Conservation (phyloP, 176 grass and related monocot genomes). For the Cocos nucifera region DNA sequence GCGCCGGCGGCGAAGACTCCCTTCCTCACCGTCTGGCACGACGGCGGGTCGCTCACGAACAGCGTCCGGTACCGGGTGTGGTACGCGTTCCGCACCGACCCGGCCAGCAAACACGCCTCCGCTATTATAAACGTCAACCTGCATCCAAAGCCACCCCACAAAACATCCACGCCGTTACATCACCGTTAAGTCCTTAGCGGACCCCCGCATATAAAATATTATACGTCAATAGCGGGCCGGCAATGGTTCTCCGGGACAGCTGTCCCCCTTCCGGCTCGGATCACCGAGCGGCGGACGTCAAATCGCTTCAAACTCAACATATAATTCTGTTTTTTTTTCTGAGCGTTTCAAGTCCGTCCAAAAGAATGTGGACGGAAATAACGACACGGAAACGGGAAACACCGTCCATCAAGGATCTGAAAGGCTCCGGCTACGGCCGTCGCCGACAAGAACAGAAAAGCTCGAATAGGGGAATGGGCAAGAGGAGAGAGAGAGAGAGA, state of each 20-base stretch:
- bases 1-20: constrained; percentile 78
- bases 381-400: too few relatives aligned
- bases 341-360: too few relatives aligned
- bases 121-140: constrained; percentile 82
- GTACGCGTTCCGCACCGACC: constrained; percentile 73
- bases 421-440: constrained; percentile 3
- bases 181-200: too few relatives aligned
- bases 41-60: constrained; percentile 22
- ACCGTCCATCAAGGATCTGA: background rate
- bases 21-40: constrained; percentile 81
- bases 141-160: background rate
- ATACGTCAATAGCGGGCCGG: too few relatives aligned
- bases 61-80: constrained; percentile 73
- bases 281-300: too few relatives aligned
- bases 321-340: too few relatives aligned
- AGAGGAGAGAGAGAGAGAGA: background rate
- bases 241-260: too few relatives aligned
- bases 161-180: too few relatives aligned
- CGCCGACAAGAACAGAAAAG: constrained; percentile 4
- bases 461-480: background rate
- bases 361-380: too few relatives aligned
- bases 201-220: too few relatives aligned
- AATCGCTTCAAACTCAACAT: too few relatives aligned
- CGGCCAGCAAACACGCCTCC: constrained; percentile 61
- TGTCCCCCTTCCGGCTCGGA: too few relatives aligned